Conservation (phyloP, 176 grass and related monocot species). For the Aegilops bicornis region DNA sequence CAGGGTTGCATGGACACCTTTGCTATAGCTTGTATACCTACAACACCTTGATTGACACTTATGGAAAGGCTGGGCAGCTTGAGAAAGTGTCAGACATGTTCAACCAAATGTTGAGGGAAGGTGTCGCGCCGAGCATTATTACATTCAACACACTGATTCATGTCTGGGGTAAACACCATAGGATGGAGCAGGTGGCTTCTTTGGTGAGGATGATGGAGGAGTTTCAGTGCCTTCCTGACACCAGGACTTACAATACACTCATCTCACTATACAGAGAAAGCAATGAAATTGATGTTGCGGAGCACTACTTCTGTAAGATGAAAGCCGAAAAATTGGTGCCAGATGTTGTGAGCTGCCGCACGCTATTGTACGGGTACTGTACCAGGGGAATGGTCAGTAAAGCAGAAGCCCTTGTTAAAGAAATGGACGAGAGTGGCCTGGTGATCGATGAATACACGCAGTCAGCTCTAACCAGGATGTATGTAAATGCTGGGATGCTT, state of each 20-base stretch:
- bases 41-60: conserved; percentile 91
- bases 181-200: conserved; percentile 54
- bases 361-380: conserved; percentile 84
- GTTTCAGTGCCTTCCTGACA: conserved; percentile 54
- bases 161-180: conserved; percentile 49
- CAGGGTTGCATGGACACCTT: conserved; percentile 20
- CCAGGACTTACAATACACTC: conserved; percentile 76
- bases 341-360: conserved; percentile 75
- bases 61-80: conserved; percentile 67
- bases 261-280: conserved; percentile 71
- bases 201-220: conserved; percentile 64
- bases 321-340: conserved; percentile 54
- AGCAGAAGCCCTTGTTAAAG: conserved; percentile 72
- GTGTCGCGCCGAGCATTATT: conserved; percentile 58
- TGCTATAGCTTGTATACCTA: conserved; percentile 65
- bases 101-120: conserved; percentile 68
- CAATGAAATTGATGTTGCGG: conserved; percentile 58
- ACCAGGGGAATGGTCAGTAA: conserved; percentile 56
- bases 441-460: conserved; percentile 88
- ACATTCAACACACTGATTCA: conserved; percentile 91
- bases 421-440: conserved; percentile 60
- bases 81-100: conserved; percentile 73
- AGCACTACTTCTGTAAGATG: conserved; percentile 64
- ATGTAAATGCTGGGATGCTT: conserved; percentile 65
- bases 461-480: conserved; percentile 92